These are phyloP conservation scores for Paramecium octaurelia DNA, from an alignment of 73 alveolate species.

Conservation along the genomic window DNA sequence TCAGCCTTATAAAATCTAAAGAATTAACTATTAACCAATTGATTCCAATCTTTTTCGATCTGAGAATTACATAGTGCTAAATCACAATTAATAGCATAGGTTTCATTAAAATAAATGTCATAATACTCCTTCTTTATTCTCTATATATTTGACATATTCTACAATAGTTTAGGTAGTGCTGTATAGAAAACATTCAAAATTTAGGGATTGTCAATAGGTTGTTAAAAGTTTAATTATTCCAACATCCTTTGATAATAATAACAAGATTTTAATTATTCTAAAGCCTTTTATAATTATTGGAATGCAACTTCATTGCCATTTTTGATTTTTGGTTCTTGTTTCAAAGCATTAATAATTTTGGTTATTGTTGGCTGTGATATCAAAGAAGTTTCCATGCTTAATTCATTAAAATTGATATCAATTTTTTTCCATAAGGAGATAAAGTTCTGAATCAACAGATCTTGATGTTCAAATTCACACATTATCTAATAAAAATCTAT, in stretches of 20 bases:
- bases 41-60: neutral
- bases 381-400: neutral
- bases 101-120: neutral
- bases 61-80: neutral
- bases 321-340: neutral
- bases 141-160: neutral
- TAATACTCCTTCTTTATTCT: neutral
- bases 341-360: neutral
- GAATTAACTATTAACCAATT: neutral
- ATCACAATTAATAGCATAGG: neutral
- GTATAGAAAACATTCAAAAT: neutral
- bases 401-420: neutral
- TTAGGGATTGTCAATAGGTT: neutral
- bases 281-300: neutral
- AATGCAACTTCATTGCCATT: neutral
- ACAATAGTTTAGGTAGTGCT: neutral
- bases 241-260: neutral
- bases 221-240: neutral
- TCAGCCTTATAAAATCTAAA: neutral
- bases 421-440: neutral
- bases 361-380: neutral
- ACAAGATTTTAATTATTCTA: neutral
- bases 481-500: neutral
- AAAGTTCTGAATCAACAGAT: neutral
- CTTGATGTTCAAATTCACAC: neutral